A percentile compares a stretch with the other conserved stretches of the same genome.
Conservation (phyloP, 2,329 filamentous ascomycete species). For the Sporothrix luriei region DNA sequence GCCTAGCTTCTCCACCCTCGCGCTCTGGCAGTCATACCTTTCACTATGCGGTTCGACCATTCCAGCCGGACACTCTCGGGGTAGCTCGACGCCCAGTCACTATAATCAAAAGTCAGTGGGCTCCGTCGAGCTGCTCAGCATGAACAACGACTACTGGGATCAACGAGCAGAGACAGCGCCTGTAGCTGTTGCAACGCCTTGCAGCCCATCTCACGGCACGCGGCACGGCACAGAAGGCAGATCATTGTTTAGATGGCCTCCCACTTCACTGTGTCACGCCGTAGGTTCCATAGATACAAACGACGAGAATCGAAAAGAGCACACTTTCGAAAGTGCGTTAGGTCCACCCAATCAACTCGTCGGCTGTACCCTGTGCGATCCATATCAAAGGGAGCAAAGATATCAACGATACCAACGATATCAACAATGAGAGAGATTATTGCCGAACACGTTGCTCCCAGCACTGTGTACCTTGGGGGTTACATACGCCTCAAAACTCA, state of each 20-base stretch:
- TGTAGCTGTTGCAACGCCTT: background rate
- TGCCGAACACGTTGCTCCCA: background rate
- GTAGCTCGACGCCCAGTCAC: background rate
- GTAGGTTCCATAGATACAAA: conserved; percentile 1
- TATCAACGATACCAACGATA: background rate
- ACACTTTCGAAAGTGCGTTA: too few species aligned
- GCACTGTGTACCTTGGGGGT: too few species aligned
- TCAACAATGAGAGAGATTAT: background rate
- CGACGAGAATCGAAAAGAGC: background rate
- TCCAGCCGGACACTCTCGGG: conserved; percentile 18
- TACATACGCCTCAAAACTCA: background rate
- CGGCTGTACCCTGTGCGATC: background rate
- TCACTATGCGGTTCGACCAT: background rate
- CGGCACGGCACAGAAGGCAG: background rate
- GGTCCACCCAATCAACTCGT: background rate
- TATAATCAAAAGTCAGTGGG: background rate
- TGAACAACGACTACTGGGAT: background rate
- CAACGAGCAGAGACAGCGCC: background rate
- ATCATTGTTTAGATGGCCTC: background rate
- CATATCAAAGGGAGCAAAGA: background rate
- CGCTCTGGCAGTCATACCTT: background rate
- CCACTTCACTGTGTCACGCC: conserved; percentile 3
- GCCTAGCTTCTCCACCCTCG: background rate
- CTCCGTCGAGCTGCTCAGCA: background rate
- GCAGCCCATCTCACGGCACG: background rate